phyloP scores from a whole-genome alignment of 2,329 filamentous ascomycete species.

The Scolecobasidium constrictum region DNA sequence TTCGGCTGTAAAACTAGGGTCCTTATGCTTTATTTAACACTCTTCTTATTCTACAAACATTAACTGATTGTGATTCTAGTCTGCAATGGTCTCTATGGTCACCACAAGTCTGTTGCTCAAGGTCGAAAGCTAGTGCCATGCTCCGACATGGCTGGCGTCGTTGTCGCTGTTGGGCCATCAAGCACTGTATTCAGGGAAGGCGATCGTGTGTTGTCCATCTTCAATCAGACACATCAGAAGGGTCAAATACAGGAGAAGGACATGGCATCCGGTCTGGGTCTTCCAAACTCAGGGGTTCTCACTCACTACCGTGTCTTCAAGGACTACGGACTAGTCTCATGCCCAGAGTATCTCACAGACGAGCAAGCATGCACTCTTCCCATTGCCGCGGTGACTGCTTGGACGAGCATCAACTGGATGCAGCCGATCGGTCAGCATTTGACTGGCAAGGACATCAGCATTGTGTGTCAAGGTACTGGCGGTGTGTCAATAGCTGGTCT shows the following conservation, averaged over 20 bases:
- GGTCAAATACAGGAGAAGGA: slow-evolving; percentile 15
- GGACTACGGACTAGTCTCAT: slow-evolving; percentile 53
- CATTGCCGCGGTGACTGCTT: slow-evolving; percentile 37
- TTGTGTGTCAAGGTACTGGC: slow-evolving; percentile 61
- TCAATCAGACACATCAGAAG: slow-evolving; percentile 35
- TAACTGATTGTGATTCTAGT: no score
- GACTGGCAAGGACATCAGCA: slow-evolving; percentile 35
- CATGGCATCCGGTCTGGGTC: slow-evolving; percentile 51
- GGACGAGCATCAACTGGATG: slow-evolving; percentile 18
- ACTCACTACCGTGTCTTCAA: slow-evolving; percentile 57
- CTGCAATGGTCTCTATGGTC: slow-evolving; percentile 13
- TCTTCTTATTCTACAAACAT: no score
- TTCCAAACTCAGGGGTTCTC: slow-evolving; percentile 55
- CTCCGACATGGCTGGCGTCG: slow-evolving; percentile 6
- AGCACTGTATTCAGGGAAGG: slow-evolving; percentile 1
- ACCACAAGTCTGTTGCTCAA: slow-evolving; percentile 35
- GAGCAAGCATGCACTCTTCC: slow-evolving; percentile 36
- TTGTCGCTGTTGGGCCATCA: neutral
- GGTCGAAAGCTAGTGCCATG: slow-evolving; percentile 28
- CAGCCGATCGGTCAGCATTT: slow-evolving; percentile 29
- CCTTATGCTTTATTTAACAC: no score
- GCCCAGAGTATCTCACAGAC: slow-evolving; percentile 45
- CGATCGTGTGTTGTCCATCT: slow-evolving; percentile 14
- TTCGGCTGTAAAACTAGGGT: no score
- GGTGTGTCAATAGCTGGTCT: slow-evolving; percentile 57